Base-by-base conservation (phyloP, 1,139 yeast species). In the Magnusiomyces fungicola region DNA sequence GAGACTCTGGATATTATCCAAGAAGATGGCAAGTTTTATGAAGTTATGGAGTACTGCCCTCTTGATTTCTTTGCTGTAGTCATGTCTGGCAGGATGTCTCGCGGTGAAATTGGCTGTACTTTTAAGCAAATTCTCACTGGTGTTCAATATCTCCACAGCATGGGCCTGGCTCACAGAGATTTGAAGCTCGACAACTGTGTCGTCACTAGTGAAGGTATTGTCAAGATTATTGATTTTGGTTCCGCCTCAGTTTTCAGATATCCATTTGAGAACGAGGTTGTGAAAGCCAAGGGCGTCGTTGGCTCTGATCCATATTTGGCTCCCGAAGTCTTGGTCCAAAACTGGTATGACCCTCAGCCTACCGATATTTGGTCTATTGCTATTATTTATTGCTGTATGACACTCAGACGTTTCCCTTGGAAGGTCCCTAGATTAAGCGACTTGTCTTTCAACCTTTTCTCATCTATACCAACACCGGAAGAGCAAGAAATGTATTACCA, bases 241-340 rank as follows among this genome's bases (percentile, higher is more conserved):
- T 83, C 95, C 50, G 96, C 98, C 0, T 92, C 86, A 18, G 96
- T 94, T 22, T 92, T 89, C 73, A 82, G 81, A 62, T 92, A 90
- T 64, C 97, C 97, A 1, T 86, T 85, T 65, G 94, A 89, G 60
- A 80, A 79, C 47, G 78, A 77, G 46, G 74, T 87, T 47, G 88
- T 88, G 43, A 76, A 79, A 58, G 90, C 96, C 46, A 90, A 84
- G 57, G 98, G 98, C 5, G 83, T 92, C 56, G 97, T 92, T 49
- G 99, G 99, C 4, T 87, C 96, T 9, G 99, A 94, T 68, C 99
- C 99, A 3, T 92, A 92, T 63, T 75, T 92, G 61, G 97, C 98
- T 1, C 98, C 99, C 0, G 99, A 92, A 66, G 97, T 90, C 18
- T 75, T 94, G 57, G 65, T 71, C 3, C 77, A 78, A 49, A 76